A percentile compares a stretch with the other conserved stretches of the same genome.
phyloP scores from a whole-genome alignment of 352 stramenopile species.

The Blastocystis sp. region DNA sequence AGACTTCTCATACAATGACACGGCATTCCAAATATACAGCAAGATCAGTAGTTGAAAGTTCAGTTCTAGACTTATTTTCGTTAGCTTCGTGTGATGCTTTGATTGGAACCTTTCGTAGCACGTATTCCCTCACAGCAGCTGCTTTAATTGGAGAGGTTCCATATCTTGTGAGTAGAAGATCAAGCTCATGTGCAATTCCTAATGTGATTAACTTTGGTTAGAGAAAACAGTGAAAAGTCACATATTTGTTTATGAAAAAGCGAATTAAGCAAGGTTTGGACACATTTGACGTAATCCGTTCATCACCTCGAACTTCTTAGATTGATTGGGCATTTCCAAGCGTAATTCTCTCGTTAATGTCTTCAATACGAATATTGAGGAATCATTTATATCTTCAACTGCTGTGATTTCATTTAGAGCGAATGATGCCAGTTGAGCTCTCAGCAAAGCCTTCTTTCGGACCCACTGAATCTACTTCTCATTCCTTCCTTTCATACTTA shows the following conservation, averaged over 20 bases:
- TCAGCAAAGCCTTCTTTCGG: constrained; percentile 3
- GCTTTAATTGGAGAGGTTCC: not conserved
- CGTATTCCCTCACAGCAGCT: not conserved
- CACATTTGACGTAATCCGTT: not conserved
- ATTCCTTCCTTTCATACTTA: not conserved
- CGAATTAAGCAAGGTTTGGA: not conserved
- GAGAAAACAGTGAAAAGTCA: not conserved
- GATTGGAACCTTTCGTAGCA: constrained; percentile 3
- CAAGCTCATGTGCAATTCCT: not conserved
- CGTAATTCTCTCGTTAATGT: not conserved
- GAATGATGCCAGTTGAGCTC: not conserved
- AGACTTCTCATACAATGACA: constrained; percentile 21
- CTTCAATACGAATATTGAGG: not conserved
- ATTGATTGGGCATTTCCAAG: not conserved
- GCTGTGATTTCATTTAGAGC: not conserved
- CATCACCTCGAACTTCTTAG: not conserved
- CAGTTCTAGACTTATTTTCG: not conserved
- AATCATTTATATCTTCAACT: not conserved
- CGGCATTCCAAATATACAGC: not conserved
- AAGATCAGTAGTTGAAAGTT: not conserved
- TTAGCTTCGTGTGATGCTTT: not conserved
- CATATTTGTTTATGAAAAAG: constrained; percentile 1
- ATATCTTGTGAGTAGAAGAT: not conserved
- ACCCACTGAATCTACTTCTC: constrained; percentile 41
- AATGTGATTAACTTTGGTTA: not conserved